Evolutionary conservation across 768 basidiomycete species (phyloP).

Genomic region (Psilocybe cubensis): DNA sequence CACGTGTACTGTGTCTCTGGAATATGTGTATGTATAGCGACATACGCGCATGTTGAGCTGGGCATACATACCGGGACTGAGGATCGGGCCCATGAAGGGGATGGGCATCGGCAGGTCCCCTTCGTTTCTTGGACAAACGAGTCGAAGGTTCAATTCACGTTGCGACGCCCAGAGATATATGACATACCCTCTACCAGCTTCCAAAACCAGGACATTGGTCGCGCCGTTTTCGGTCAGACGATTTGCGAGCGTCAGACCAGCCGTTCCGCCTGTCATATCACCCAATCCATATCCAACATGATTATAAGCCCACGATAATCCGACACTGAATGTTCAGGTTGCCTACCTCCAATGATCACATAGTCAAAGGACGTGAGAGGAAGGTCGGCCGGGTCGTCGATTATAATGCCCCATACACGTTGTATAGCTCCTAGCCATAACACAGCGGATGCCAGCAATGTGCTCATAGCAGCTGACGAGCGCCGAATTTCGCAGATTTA

Average conservation of each 20-base stretch:
- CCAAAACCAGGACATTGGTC: slow-evolving; percentile 12
- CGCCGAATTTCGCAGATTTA: too few relatives aligned
- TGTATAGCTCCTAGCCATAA: too few relatives aligned
- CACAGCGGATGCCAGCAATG: too few relatives aligned
- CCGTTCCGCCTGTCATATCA: slow-evolving; percentile 13
- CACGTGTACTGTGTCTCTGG: slow-evolving; percentile 31
- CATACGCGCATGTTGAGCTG: too few relatives aligned
- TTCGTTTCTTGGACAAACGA: slow-evolving; percentile 13
- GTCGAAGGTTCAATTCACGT: background rate
- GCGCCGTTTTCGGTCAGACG: slow-evolving; percentile 13
- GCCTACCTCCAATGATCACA: too few relatives aligned
- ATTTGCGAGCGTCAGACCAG: slow-evolving; percentile 12
- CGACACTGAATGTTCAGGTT: too few relatives aligned
- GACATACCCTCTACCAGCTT: slow-evolving; percentile 14
- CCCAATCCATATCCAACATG: too few relatives aligned
- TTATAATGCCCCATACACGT: too few relatives aligned
- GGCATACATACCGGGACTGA: slow-evolving; percentile 20
- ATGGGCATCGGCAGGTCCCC: slow-evolving; percentile 15
- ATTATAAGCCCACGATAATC: too few relatives aligned
- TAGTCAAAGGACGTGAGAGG: too few relatives aligned
- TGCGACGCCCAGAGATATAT: background rate
- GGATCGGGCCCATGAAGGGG: slow-evolving; percentile 19
- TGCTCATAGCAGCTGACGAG: too few relatives aligned
- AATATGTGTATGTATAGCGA: background rate
- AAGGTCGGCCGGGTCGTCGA: too few relatives aligned